phyloP scores from a whole-genome alignment of 305 asterid species.

The Caryopteris hybrid region DNA sequence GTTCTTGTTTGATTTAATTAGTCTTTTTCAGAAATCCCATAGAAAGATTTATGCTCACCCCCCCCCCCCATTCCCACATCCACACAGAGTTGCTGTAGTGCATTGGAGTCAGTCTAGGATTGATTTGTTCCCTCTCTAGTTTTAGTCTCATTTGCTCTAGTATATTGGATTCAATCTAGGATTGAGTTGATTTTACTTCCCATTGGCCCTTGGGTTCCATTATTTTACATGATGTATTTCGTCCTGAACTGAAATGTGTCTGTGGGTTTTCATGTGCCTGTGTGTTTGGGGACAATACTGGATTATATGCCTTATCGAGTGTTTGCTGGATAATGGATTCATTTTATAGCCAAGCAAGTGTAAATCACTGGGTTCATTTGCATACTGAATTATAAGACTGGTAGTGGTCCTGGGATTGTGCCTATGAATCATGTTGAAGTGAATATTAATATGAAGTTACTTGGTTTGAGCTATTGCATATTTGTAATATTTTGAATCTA shows the following conservation, averaged over 20 bases:
- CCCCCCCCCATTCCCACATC: neutral
- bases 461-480: neutral
- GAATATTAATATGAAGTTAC: neutral
- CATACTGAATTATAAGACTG: neutral
- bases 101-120: neutral
- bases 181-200: neutral
- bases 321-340: neutral
- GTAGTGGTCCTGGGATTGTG: neutral
- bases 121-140: neutral
- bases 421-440: neutral
- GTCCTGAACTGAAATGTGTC: neutral
- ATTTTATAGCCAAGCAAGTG: neutral
- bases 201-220: neutral
- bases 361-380: neutral
- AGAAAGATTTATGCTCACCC: neutral
- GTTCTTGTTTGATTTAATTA: neutral
- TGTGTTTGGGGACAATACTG: neutral
- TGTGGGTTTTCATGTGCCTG: neutral
- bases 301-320: neutral
- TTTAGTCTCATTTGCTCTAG: neutral
- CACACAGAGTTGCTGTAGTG: neutral
- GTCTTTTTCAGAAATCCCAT: neutral
- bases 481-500: neutral
- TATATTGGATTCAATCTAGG: neutral
- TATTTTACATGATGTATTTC: neutral